A percentile compares a stretch with the other conserved stretches of the same genome.
phyloP scores from a whole-genome alignment of 1,139 yeast species.

The Suhomyces anneliseae region DNA sequence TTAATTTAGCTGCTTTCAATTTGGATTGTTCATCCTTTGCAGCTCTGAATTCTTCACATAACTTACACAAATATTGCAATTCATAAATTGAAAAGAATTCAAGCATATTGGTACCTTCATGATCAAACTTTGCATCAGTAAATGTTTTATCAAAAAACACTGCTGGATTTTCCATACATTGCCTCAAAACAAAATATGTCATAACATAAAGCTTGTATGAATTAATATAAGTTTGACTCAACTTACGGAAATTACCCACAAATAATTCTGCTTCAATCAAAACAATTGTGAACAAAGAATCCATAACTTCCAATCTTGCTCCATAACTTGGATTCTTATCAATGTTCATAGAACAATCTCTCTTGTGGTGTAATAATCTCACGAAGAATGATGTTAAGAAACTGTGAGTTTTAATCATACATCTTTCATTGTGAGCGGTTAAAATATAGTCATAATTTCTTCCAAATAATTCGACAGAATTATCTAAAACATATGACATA shows the following conservation, averaged over 20 bases:
- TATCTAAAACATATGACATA: constrained; percentile 47
- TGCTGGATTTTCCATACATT: constrained; percentile 45
- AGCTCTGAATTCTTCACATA: constrained; percentile 43
- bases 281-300: constrained; percentile 35
- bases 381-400: constrained; percentile 44
- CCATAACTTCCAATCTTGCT: constrained; percentile 36
- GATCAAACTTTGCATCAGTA: constrained; percentile 30
- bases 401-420: constrained; percentile 46
- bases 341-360: constrained; percentile 29
- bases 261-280: constrained; percentile 45
- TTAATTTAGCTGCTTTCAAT: constrained; percentile 13
- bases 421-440: constrained; percentile 42
- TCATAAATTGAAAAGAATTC: constrained; percentile 41
- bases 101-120: constrained; percentile 43
- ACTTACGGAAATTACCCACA: constrained; percentile 44
- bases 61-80: constrained; percentile 35
- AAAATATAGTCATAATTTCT: constrained; percentile 40
- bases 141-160: constrained; percentile 36
- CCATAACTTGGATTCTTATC: constrained; percentile 20
- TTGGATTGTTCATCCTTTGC: constrained; percentile 38
- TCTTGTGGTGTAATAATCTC: constrained; percentile 42
- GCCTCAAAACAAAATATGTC: constrained; percentile 43
- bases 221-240: constrained; percentile 41
- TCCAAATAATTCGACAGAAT: constrained; percentile 46
- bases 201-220: constrained; percentile 45